Base-by-base conservation (phyloP, 2,329 filamentous ascomycete genomes). In the Penicillium sp. region DNA sequence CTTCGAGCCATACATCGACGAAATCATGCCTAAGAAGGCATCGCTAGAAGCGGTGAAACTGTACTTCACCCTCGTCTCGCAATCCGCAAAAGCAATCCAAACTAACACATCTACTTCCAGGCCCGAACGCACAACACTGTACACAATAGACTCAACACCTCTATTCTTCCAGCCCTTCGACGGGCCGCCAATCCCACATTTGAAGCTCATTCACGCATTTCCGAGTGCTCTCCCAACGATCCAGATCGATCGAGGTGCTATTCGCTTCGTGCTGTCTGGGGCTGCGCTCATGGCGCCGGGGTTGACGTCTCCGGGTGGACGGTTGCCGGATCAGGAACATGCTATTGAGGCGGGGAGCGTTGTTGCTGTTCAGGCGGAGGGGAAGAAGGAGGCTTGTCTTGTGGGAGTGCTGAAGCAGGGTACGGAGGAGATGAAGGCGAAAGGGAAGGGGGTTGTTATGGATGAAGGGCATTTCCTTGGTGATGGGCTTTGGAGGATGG, bases 271-370 rank as follows among this genome's bases (percentile, higher is more conserved):
- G 22, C 80, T 98, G 1, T 87, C 84, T 1, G 93, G 93, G 36
- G 93, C 93, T 0, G 89, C 91, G 11, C 83, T 98, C 53, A 98
- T 98, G 93, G 91, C 89, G 1, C 93, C 93, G 0, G 93, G 93
- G 0, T 70, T 98, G 59, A 98, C 93, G 23, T 89, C 83, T 16
- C 71, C 82, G 0, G 93, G 93, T 0, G 93, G 93, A 0, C 70
- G 87, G 39, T 70, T 98, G 61, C 93, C 93, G 0, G 73, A 80
- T 52, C 62, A 67, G 1, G 72, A 75, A 47, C 54, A 71, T 43
- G 89, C 93, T 67, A 67, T 96, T 55, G 78, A 81, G 55, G 83
- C 85, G 63, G 93, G 91, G 0, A 81, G 88, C 65, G 85, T 93
- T 1, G 93, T 96, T 6, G 87, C 91, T 4, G 80, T 98, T 14